A percentile compares a stretch with the other conserved stretches of the same genome.
Evolutionary conservation across 768 basidiomycete genomes (phyloP).

Genomic region (Mycena epipterygia): DNA sequence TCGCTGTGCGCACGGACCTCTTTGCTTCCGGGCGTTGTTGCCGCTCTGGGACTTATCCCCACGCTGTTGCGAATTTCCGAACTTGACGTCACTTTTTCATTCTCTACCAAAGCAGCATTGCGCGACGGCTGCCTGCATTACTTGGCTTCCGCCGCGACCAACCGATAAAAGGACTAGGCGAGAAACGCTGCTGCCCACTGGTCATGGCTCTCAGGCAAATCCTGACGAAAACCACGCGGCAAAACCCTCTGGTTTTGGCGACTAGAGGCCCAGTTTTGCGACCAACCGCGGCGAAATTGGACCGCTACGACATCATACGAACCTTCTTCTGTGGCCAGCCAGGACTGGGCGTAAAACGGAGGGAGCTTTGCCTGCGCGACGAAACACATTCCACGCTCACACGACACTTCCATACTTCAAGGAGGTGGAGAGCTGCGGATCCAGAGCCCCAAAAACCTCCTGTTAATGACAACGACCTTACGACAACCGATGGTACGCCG

Average conservation of each 20-base stretch:
- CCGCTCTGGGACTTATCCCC: not conserved
- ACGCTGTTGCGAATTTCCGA: slow-evolving; percentile 11
- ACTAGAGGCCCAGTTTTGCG: slow-evolving; percentile 1
- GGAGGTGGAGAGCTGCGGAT: slow-evolving; percentile 14
- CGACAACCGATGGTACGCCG: slow-evolving; percentile 27
- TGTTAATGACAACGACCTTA: slow-evolving; percentile 30
- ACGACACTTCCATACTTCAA: slow-evolving; percentile 32
- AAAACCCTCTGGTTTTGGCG: slow-evolving; percentile 1
- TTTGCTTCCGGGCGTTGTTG: not conserved
- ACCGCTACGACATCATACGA: slow-evolving; percentile 72
- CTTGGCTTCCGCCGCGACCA: not conserved
- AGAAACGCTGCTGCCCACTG: not conserved
- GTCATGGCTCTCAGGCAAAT: slow-evolving; percentile 26
- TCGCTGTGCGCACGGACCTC: not conserved
- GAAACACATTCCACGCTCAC: slow-evolving; percentile 8
- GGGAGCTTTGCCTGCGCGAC: slow-evolving; percentile 16
- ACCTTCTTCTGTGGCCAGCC: slow-evolving; percentile 64
- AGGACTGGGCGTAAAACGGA: slow-evolving; percentile 27
- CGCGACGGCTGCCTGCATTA: slow-evolving; percentile 7
- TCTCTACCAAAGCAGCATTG: not conserved
- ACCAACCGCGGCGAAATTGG: slow-evolving; percentile 49
- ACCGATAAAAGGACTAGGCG: too few relatives aligned
- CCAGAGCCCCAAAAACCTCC: slow-evolving; percentile 24
- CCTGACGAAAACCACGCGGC: slow-evolving; percentile 14
- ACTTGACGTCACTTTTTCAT: slow-evolving; percentile 2